Base-by-base conservation (phyloP, 1,139 yeast genomes). In the Hyphopichia khmerensis region DNA sequence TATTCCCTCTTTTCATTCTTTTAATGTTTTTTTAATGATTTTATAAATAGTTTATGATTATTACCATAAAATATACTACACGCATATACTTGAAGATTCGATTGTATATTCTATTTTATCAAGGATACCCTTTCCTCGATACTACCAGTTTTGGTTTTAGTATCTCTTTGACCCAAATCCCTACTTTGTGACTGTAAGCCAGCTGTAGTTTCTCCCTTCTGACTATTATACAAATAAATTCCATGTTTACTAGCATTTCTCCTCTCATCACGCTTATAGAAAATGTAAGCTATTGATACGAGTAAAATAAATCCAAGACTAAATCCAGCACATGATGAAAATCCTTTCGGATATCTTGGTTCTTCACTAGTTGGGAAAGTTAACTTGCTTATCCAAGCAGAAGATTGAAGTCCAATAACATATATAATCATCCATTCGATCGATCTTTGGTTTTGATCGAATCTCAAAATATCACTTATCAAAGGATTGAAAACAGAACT, bases 231-330 rank as follows among this genome's bases (percentile, higher is more conserved):
- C 18, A 72, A 35, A 34, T 62, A 61, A 38, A 75, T 72, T 26
- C 80, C 81, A 45, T 77, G 73, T 16, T 62, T 64, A 32, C 60
- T 55, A 11, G 84, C 81, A 38, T 63, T 51, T 39, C 52, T 55
- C 42, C 71, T 65, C 50, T 80, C 85, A 44, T 79, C 80, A 40
- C 70, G 65, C 57, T 79, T 80, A 62, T 78, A 80, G 42, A 75
- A 65, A 48, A 64, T 65, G 46, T 77, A 65, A 13, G 72, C 77
- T 6, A 75, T 60, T 3, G 44, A 36, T 19, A 46, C 14, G 3
- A 36, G 34, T 8, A 51, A 15, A 32, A 34, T 40, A 37, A 54
- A 56, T 1, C 48, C 55, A 36, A 59, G 44, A 39, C 56, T 46
- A 44, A 60, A 59, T 4, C 47, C 55, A 11, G 66, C 58, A 50